These are phyloP conservation scores for Berberis vulgaris DNA, from an alignment of 164 flowering plant species.

Conservation along the genomic window DNA sequence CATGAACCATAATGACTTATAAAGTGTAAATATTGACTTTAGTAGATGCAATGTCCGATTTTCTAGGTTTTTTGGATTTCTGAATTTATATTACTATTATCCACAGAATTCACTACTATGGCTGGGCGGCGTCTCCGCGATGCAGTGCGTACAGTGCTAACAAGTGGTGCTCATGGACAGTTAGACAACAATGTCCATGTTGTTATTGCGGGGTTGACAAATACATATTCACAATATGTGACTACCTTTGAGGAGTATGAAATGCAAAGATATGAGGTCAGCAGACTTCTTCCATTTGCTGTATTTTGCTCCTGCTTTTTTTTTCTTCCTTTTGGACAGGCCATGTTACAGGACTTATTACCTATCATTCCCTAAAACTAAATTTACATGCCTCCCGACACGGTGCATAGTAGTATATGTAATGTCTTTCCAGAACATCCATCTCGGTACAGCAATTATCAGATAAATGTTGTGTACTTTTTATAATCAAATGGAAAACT, in stretches of 20 bases:
- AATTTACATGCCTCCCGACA: too few relatives aligned
- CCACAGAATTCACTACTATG: slow-evolving; percentile 93
- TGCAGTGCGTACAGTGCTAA: slow-evolving; percentile 68
- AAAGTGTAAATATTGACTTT: background rate
- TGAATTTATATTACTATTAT: background rate
- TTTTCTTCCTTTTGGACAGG: background rate
- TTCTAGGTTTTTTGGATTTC: background rate
- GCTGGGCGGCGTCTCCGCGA: slow-evolving; percentile 98
- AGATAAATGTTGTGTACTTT: too few relatives aligned
- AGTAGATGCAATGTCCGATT: background rate
- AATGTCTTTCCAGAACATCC: too few relatives aligned
- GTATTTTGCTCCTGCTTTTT: background rate
- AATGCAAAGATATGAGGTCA: slow-evolving; percentile 93
- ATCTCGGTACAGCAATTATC: too few relatives aligned
- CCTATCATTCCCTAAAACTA: background rate
- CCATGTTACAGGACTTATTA: background rate
- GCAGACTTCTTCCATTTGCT: slow-evolving; percentile 7
- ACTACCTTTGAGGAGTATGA: slow-evolving; percentile 91
- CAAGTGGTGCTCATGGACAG: slow-evolving; percentile 28
- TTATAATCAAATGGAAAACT: too few relatives aligned
- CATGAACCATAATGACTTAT: background rate
- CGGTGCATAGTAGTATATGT: too few relatives aligned
- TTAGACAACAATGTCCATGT: slow-evolving; percentile 54
- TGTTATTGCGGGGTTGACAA: slow-evolving; percentile 88
- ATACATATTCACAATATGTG: slow-evolving; percentile 90